A percentile compares a stretch with the other conserved stretches of the same genome.
phyloP scores from a whole-genome alignment of 2,329 filamentous ascomycete species.

The Allantophomopsis lycopodina region DNA sequence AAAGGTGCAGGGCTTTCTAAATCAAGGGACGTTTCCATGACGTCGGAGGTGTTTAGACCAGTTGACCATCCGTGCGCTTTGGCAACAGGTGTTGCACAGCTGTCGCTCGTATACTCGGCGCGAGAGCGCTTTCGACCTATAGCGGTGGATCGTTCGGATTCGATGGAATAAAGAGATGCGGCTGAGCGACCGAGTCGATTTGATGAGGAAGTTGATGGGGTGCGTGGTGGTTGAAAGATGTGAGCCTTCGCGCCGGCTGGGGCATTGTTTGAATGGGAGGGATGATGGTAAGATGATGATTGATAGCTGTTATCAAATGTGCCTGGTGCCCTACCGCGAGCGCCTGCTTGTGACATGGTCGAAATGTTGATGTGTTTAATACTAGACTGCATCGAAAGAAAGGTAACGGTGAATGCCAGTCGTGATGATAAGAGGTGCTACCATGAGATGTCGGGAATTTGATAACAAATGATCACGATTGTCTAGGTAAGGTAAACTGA shows the following conservation, averaged over 20 bases:
- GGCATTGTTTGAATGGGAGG: not conserved
- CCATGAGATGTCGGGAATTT: too few relatives aligned
- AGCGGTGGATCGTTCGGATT: not conserved
- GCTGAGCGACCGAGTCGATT: slow-evolving; percentile 14
- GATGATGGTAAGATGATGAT: too few relatives aligned
- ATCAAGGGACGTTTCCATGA: slow-evolving; percentile 2
- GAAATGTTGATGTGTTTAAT: too few relatives aligned
- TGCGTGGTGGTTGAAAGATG: slow-evolving; percentile 27
- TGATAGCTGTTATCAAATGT: too few relatives aligned
- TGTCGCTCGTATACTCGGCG: slow-evolving; percentile 4
- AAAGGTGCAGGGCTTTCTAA: slow-evolving; percentile 23
- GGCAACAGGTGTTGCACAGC: slow-evolving; percentile 3
- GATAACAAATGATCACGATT: too few relatives aligned
- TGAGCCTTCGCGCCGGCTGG: slow-evolving; percentile 17
- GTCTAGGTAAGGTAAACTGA: too few relatives aligned
- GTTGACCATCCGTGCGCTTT: slow-evolving; percentile 1
- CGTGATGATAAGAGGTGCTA: too few relatives aligned
- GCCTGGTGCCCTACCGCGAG: too few relatives aligned
- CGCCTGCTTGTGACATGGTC: too few relatives aligned
- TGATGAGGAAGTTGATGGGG: slow-evolving; percentile 20
- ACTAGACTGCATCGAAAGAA: too few relatives aligned
- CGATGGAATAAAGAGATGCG: not conserved
- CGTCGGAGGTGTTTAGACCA: slow-evolving; percentile 1
- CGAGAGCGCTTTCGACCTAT: slow-evolving; percentile 8
- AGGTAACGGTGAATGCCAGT: too few relatives aligned